Conservation (phyloP, 805 yeast genomes). For the Lachancea sp. region DNA sequence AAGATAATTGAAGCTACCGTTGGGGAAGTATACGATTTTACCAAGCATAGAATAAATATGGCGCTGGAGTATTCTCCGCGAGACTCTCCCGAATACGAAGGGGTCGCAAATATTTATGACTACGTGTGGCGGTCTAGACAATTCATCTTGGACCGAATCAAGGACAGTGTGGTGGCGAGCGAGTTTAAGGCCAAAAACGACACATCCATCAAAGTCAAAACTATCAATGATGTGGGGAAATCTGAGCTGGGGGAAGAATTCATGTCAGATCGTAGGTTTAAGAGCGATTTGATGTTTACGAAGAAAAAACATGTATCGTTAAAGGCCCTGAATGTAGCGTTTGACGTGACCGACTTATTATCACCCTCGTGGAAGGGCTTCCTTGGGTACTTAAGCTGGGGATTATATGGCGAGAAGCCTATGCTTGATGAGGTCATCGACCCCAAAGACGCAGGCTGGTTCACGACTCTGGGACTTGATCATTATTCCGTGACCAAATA, state of each 20-base stretch:
- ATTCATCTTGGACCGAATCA: conserved; percentile 58
- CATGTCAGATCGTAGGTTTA: conserved; percentile 53
- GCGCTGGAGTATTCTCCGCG: conserved; percentile 40
- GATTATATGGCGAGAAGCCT: conserved; percentile 25
- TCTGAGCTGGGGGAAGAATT: conserved; percentile 56
- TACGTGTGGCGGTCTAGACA: conserved; percentile 67
- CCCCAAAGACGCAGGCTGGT: conserved; percentile 4
- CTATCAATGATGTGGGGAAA: conserved; percentile 57
- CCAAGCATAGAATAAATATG: conserved; percentile 45
- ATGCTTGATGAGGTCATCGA: conserved; percentile 2
- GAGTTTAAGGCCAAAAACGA: conserved; percentile 62
- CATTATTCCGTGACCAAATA: conserved; percentile 24
- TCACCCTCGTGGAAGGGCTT: conserved; percentile 68
- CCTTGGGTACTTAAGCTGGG: conserved; percentile 33
- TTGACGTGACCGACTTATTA: conserved; percentile 67
- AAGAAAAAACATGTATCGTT: conserved; percentile 57
- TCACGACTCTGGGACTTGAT: conserved; percentile 18
- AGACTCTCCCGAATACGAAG: conserved; percentile 45
- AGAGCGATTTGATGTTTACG: conserved; percentile 76
- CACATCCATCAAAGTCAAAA: conserved; percentile 55
- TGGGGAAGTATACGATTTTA: conserved; percentile 51
- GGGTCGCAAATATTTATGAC: conserved; percentile 55
- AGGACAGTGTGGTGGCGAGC: conserved; percentile 53
- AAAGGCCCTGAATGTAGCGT: conserved; percentile 50
- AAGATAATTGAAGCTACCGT: conserved; percentile 55